Evolutionary conservation across 495 filamentous ascomycete genomes (phyloP), one percentile per base, ranked within the genome.

Genomic region (Penicillium verhagenii): DNA sequence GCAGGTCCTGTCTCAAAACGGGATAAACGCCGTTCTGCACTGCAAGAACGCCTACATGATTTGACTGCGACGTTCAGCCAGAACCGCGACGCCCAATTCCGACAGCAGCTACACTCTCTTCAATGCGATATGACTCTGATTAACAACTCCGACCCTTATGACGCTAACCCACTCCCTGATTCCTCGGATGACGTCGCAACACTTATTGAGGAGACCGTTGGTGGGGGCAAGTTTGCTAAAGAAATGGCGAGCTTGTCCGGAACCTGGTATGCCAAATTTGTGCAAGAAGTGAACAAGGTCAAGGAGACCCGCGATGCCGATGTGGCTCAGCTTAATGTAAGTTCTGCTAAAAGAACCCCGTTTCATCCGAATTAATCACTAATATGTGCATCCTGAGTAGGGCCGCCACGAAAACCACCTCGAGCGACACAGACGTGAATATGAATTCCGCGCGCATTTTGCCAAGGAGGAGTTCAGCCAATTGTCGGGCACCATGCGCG

Each of bases 51-150:
- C 28, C 80, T 96, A 21, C 76, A 79, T 18, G 80, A 86, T 42
- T 82, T 97, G 58, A 84, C 85, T 21, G 82, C 82, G 47, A 82
- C 84, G 55, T 92, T 96, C 74, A 80, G 82, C 51, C 84, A 87
- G 50, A 90, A 96, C 65, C 84, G 89, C 47, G 91, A 96, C 64
- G 75, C 78, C 40, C 82, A 92, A 60, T 98, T 95, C 72, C 87
- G 91, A 48, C 87, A 93, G 60, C 91, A 97, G 68, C 80, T 97
- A 5, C 85, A 91, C 54, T 86, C 87, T 44, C 80, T 97, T 3
- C 93, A 97, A 68, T 85, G 87, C 52, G 95, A 97, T 65, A 91
- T 95, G 66, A 88, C 82, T 47, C 82, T 96, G 8, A 89, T 97
- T 63, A 84, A 88, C 60, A 83, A 85, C 59, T 87, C 93, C 39